A percentile compares a stretch with the other conserved stretches of the same genome.
Conservation (phyloP, 1,284 basidiomycete species). For the Ganoderma lingzhi region DNA sequence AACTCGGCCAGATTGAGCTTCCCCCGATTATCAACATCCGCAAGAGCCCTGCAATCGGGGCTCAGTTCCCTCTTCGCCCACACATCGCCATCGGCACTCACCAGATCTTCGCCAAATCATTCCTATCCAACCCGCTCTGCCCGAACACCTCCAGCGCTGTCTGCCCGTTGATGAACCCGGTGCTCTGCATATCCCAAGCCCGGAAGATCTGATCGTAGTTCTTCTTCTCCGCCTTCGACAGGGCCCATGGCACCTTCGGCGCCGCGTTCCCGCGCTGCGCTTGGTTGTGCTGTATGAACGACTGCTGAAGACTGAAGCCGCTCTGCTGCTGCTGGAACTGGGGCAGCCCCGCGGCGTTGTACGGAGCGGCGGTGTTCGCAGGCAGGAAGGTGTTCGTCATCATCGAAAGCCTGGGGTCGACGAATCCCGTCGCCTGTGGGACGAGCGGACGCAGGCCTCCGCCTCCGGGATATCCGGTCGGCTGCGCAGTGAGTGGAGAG, state of each 20-base stretch:
- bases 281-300: constrained; percentile 84
- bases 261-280: constrained; percentile 72
- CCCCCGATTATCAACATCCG: constrained; percentile 91
- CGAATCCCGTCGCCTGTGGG: constrained; percentile 83
- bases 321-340: constrained; percentile 73
- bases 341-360: constrained; percentile 65
- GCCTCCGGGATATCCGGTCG: constrained; percentile 63
- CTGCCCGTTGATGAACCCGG: constrained; percentile 89
- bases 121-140: constrained; percentile 88
- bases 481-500: constrained; percentile 57
- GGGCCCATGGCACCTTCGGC: constrained; percentile 88
- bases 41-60: constrained; percentile 72
- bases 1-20: constrained; percentile 97
- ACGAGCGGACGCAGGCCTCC: constrained; percentile 59
- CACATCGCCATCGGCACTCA: constrained; percentile 41
- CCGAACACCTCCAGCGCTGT: constrained; percentile 96
- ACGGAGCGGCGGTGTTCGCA: constrained; percentile 69
- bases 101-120: constrained; percentile 96
- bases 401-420: constrained; percentile 85
- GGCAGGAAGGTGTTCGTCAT: constrained; percentile 91
- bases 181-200: constrained; percentile 89
- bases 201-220: constrained; percentile 97
- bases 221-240: constrained; percentile 94
- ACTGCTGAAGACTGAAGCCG: constrained; percentile 71
- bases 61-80: neutral